Evolutionary conservation across 306 rosid genomes (phyloP).

Genomic region (Citrullus amarus): DNA sequence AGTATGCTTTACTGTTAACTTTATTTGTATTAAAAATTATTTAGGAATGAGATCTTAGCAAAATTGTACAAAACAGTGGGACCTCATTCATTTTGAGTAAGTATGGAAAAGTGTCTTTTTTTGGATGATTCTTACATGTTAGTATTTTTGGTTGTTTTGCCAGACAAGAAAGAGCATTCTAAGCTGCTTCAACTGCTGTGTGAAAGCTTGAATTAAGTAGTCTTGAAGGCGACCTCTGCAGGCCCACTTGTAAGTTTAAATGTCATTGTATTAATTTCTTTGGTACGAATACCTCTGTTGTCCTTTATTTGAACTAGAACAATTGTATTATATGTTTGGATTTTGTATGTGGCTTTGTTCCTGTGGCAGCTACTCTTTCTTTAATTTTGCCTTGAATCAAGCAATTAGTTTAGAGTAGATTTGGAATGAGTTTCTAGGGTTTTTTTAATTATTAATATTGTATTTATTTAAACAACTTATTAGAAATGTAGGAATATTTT

Average conservation of each 20-base stretch:
- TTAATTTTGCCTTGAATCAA: neutral
- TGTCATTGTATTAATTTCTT: neutral
- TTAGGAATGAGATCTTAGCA: neutral
- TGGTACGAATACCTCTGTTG: neutral
- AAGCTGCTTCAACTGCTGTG: conserved; percentile 89
- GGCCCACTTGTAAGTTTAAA: conserved; percentile 3
- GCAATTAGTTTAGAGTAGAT: no score
- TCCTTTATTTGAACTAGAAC: neutral
- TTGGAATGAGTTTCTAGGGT: no score
- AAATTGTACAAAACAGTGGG: neutral
- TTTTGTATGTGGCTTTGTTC: neutral
- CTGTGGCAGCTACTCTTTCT: neutral
- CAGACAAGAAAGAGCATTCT: conserved; percentile 69
- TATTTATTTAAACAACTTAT: no score
- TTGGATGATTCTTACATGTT: neutral
- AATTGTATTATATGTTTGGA: conserved; percentile 3
- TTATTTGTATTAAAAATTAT: neutral
- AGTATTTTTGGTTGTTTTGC: neutral
- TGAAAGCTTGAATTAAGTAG: conserved; percentile 38
- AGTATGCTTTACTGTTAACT: neutral
- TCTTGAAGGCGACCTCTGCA: neutral
- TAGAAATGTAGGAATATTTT: no score
- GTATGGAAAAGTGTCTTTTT: neutral
- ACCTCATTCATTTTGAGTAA: neutral
- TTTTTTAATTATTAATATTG: no score